A percentile compares a stretch with the other conserved stretches of the same genome.
phyloP scores from a whole-genome alignment of 192 early-diverging fungal species.

The Martensiomyces pterosporus region DNA sequence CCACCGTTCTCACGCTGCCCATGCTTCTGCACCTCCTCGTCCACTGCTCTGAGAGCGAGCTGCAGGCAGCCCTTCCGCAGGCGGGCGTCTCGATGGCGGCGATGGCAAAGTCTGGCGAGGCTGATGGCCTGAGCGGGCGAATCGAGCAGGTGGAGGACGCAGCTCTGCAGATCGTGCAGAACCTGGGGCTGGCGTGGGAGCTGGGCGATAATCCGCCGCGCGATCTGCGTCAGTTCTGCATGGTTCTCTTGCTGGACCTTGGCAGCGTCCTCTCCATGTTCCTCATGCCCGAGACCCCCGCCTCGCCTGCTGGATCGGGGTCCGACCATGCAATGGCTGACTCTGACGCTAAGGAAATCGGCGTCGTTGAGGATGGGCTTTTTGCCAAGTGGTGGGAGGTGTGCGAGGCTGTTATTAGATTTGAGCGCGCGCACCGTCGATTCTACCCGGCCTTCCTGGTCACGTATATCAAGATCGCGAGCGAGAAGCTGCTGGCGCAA shows the following conservation, averaged over 20 bases:
- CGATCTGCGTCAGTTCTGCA: constrained; percentile 51
- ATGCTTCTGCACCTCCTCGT: constrained; percentile 50
- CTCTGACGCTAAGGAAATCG: constrained; percentile 33
- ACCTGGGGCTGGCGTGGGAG: constrained; percentile 50
- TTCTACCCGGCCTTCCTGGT: constrained; percentile 30
- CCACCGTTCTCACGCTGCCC: constrained; percentile 37
- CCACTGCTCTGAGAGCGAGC: constrained; percentile 45
- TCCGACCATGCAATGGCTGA: constrained; percentile 15
- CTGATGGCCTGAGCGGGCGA: constrained; percentile 25
- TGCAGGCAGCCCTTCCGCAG: constrained; percentile 37
- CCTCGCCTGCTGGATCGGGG: too few species aligned
- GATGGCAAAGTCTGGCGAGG: constrained; percentile 37
- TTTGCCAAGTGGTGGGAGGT: constrained; percentile 50
- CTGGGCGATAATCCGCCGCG: constrained; percentile 48
- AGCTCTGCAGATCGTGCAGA: constrained; percentile 49
- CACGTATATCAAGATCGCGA: constrained; percentile 38
- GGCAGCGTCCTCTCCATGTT: constrained; percentile 43
- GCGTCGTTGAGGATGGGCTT: constrained; percentile 37
- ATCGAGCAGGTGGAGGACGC: constrained; percentile 51
- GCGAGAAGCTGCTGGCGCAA: constrained; percentile 42
- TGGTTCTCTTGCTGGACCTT: constrained; percentile 45
- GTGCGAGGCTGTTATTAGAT: constrained; percentile 34
- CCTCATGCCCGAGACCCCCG: constrained; percentile 20
- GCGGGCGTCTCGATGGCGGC: constrained; percentile 41
- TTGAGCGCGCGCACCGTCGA: constrained; percentile 32